Evolutionary conservation across 2,329 filamentous ascomycete genomes (phyloP).

Genomic region (Clonostachys rosea): DNA sequence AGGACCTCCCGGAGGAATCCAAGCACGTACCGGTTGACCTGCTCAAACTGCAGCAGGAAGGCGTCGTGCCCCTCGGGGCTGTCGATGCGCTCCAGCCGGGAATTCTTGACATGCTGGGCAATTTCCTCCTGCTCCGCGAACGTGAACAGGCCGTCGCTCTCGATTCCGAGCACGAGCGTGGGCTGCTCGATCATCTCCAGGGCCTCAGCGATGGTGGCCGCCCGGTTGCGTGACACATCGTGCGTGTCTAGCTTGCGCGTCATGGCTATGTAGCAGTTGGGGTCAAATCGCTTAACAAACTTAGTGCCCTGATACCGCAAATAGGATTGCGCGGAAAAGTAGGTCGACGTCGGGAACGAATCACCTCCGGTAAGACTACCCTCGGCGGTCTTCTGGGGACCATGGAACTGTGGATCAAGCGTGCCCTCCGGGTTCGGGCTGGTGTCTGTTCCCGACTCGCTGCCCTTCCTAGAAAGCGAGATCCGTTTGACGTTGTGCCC

Average conservation of each 20-base stretch:
- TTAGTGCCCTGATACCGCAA: constrained; percentile 94
- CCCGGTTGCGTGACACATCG: constrained; percentile 79
- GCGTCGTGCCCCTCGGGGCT: constrained; percentile 95
- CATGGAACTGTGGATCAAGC: constrained; percentile 65
- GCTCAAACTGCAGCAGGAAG: constrained; percentile 93
- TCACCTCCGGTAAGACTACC: constrained; percentile 46
- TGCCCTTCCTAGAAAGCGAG: constrained; percentile 41
- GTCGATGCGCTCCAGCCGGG: constrained; percentile 80
- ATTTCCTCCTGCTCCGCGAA: constrained; percentile 95
- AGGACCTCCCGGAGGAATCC: constrained; percentile 78
- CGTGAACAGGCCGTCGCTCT: constrained; percentile 93
- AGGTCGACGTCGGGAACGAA: constrained; percentile 61
- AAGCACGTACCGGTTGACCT: constrained; percentile 86
- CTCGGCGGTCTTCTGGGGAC: constrained; percentile 40
- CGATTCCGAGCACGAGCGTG: constrained; percentile 85
- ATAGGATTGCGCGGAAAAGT: constrained; percentile 97
- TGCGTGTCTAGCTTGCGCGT: constrained; percentile 97
- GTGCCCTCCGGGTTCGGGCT: constrained; percentile 4
- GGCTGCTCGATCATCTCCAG: constrained; percentile 83
- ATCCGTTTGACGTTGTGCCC: constrained; percentile 63
- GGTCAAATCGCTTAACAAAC: constrained; percentile 95
- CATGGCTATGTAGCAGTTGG: constrained; percentile 98
- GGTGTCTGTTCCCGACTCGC: constrained; percentile 19
- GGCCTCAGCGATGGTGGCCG: constrained; percentile 65
- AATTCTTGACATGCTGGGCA: constrained; percentile 73